Evolutionary conservation across 805 yeast genomes (phyloP).

Genomic region (Jamesozyma jinghongensis): DNA sequence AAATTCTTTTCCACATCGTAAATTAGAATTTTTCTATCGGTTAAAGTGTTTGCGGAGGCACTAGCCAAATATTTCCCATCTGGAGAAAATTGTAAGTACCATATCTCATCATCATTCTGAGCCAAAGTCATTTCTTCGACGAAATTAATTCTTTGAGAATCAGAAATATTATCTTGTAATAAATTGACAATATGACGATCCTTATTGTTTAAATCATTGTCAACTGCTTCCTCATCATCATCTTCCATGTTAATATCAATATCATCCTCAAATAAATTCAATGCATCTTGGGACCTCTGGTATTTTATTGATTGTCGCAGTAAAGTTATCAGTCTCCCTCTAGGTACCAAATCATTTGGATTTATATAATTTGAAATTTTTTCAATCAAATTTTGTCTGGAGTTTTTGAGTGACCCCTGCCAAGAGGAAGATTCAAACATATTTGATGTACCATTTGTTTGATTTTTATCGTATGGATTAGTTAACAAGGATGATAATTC

Average conservation of each 20-base stretch:
- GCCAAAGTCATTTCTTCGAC: constrained; percentile 18
- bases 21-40: constrained; percentile 46
- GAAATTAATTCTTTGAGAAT: constrained; percentile 8
- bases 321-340: constrained; percentile 41
- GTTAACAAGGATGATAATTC: constrained; percentile 29
- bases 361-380: constrained; percentile 40
- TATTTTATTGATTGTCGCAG: constrained; percentile 42
- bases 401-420: constrained; percentile 23
- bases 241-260: constrained; percentile 10
- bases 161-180: constrained; percentile 11
- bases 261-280: constrained; percentile 21
- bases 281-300: constrained; percentile 34
- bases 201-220: constrained; percentile 17
- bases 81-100: constrained; percentile 75
- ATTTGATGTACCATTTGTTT: constrained; percentile 2
- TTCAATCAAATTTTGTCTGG: constrained; percentile 36
- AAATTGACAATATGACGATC: constrained; percentile 7
- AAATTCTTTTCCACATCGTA: constrained; percentile 52
- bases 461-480: constrained; percentile 9
- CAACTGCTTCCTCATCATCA: constrained; percentile 5
- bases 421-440: constrained; percentile 25
- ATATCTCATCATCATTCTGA: constrained; percentile 65
- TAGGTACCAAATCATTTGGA: constrained; percentile 46
- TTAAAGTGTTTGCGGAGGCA: constrained; percentile 46
- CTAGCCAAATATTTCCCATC: constrained; percentile 70